Conservation (phyloP, 2,329 filamentous ascomycete species). For the Paecilomyces sp. region DNA sequence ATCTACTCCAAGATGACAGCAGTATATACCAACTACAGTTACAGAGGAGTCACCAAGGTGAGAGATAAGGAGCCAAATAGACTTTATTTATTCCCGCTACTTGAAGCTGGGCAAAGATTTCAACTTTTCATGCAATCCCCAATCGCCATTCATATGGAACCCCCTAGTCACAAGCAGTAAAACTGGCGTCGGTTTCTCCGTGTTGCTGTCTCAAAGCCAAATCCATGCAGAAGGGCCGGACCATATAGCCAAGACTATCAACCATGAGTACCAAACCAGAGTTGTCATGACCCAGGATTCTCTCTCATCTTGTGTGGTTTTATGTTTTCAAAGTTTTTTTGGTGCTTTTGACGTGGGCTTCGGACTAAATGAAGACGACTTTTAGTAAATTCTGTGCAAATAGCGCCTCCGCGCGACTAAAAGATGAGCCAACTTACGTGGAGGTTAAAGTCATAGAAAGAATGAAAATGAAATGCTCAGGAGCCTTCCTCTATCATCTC, state of each 20-base stretch:
- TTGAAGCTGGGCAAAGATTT: background rate
- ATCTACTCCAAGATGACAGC: background rate
- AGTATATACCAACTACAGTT: background rate
- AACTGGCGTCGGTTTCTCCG: background rate
- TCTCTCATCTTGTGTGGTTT: no score
- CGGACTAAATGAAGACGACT: no score
- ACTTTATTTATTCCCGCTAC: background rate
- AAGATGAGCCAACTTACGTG: background rate
- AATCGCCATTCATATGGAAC: background rate
- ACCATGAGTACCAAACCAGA: background rate
- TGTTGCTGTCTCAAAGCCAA: background rate
- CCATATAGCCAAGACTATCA: background rate
- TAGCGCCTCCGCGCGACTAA: background rate
- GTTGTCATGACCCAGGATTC: background rate
- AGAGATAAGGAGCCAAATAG: background rate
- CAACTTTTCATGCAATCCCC: background rate
- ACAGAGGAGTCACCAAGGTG: background rate
- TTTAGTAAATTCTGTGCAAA: background rate
- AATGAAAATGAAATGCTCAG: background rate
- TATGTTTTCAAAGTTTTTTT: no score
- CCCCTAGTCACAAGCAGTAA: background rate
- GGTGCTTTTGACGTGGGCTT: no score
- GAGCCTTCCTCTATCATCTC: background rate
- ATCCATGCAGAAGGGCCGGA: background rate
- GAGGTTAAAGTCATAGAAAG: background rate